A percentile compares a stretch with the other conserved stretches of the same genome.
Evolutionary conservation across 2,329 filamentous ascomycete species (phyloP).

Genomic region (Waltergamsia citrina): DNA sequence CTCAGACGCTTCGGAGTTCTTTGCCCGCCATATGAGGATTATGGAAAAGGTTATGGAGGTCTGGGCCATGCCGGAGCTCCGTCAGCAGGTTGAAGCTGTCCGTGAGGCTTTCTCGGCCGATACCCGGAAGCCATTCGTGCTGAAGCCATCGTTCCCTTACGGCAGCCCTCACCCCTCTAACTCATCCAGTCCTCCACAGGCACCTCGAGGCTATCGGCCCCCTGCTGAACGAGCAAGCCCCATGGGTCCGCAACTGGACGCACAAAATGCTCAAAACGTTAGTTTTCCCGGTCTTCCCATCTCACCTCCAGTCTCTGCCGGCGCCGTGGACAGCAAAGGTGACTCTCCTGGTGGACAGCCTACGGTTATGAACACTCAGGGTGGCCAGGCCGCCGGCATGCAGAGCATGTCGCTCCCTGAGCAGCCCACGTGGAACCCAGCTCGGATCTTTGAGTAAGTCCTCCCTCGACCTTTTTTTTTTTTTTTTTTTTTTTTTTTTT

Average conservation of each 20-base stretch:
- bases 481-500: neutral
- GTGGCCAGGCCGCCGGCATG: slow-evolving; percentile 41
- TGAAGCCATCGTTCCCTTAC: slow-evolving; percentile 82
- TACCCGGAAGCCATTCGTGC: slow-evolving; percentile 71
- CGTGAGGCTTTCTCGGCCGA: slow-evolving; percentile 89
- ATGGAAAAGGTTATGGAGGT: slow-evolving; percentile 74
- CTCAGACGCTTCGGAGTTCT: slow-evolving; percentile 76
- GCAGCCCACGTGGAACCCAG: slow-evolving; percentile 69
- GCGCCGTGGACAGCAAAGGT: slow-evolving; percentile 64
- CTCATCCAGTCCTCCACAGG: slow-evolving; percentile 52
- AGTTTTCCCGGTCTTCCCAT: slow-evolving; percentile 64
- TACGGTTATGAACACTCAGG: slow-evolving; percentile 60
- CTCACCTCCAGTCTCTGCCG: slow-evolving; percentile 69
- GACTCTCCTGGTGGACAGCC: slow-evolving; percentile 67
- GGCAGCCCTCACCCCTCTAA: slow-evolving; percentile 63
- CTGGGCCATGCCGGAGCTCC: slow-evolving; percentile 85
- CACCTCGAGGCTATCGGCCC: slow-evolving; percentile 42
- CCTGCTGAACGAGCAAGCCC: slow-evolving; percentile 34
- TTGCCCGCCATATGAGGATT: slow-evolving; percentile 88
- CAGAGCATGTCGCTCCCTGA: slow-evolving; percentile 53
- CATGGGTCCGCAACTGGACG: slow-evolving; percentile 43
- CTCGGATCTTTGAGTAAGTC: slow-evolving; percentile 85
- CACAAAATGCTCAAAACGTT: slow-evolving; percentile 47
- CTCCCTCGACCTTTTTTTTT: no score
- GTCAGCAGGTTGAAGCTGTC: slow-evolving; percentile 80